A percentile compares a stretch with the other conserved stretches of the same genome.
Evolutionary conservation across 352 stramenopile species (phyloP).

Genomic region (Globisporangium sylvaticum): DNA sequence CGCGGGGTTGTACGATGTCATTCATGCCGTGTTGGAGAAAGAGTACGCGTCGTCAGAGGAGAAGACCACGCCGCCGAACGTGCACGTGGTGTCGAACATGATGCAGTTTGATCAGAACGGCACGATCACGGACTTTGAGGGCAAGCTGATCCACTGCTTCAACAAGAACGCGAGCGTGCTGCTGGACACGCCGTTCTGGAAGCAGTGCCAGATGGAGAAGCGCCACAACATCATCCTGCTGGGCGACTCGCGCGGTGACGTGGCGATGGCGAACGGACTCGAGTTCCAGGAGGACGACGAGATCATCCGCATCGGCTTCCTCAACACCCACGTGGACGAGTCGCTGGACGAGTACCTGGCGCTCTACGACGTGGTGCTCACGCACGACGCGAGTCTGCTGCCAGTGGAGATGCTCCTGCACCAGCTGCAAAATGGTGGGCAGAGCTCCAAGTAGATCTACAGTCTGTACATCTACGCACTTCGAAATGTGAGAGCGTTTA

Average conservation of each 20-base stretch:
- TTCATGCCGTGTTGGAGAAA: conserved; percentile 62
- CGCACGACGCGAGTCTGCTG: conserved; percentile 61
- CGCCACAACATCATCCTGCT: conserved; percentile 73
- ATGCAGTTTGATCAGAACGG: conserved; percentile 63
- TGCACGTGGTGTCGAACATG: conserved; percentile 83
- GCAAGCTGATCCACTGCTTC: conserved; percentile 72
- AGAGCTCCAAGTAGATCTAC: neutral
- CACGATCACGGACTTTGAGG: conserved; percentile 40
- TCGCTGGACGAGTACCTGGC: conserved; percentile 55
- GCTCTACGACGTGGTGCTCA: conserved; percentile 76
- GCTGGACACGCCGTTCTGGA: conserved; percentile 62
- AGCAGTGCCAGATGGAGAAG: conserved; percentile 63
- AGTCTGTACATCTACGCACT: too few species aligned
- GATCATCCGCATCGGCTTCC: conserved; percentile 65
- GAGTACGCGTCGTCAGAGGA: conserved; percentile 46
- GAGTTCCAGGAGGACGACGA: conserved; percentile 32
- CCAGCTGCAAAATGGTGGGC: conserved; percentile 35
- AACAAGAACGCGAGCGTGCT: conserved; percentile 80
- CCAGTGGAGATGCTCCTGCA: conserved; percentile 56
- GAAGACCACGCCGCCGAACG: conserved; percentile 37
- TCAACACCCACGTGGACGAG: conserved; percentile 70
- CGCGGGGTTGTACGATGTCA: conserved; percentile 69
- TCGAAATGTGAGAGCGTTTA: too few species aligned
- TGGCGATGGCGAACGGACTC: conserved; percentile 44
- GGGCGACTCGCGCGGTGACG: conserved; percentile 69